Base-by-base conservation (phyloP, 805 yeast species). In the Saccharomycopsis fibuligera region DNA sequence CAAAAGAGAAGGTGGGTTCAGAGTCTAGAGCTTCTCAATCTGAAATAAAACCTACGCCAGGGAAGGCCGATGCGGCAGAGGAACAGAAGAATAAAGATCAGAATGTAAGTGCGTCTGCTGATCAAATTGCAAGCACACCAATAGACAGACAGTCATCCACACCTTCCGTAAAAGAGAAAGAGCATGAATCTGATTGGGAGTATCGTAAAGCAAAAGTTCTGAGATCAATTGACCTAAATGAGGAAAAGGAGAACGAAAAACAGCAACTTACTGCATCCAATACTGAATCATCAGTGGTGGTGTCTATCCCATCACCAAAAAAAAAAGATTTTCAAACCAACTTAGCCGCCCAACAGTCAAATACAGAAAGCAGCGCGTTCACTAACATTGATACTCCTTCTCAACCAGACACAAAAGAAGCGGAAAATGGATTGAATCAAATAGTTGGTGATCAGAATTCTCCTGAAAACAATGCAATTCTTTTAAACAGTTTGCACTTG, bases 281-380 rank as follows among this genome's bases (percentile, higher is more conserved):
- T 25, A 29, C 27, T n/a, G 47, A 29, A 14, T 36, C 41, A 10
- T 44, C 47, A 14, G 27, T 44, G 10, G 35, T 43, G 21, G 42
- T 39, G 12, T 39, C 42, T 23, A 24, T 19, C 10, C 29, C 45
- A 5, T 21, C 40, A 5, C 41, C 47, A 33, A 33, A 30, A 12
- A 42, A 16, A 27, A 35, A 31, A 21, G 49, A 25, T 35, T 12
- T 37, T 49, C 29, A 45, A 39, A 14, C 12, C 10, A 12, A 14
- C 12, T 21, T 48, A 21, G 30, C 14, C 6, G 16, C 51, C 3
- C 42, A 45, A 9, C 44, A 53, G 37, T 50, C 54, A 8, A 45
- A 47, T n/a, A 47, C 54, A n/a, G 54, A 50, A 41, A 53, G 56
- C 27, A 50, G 54, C 35, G 54, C 47, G 14, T 53, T 53, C 27